phyloP scores from a whole-genome alignment of 202 grass and related monocot species.

The Schoenoplectus triqueter region DNA sequence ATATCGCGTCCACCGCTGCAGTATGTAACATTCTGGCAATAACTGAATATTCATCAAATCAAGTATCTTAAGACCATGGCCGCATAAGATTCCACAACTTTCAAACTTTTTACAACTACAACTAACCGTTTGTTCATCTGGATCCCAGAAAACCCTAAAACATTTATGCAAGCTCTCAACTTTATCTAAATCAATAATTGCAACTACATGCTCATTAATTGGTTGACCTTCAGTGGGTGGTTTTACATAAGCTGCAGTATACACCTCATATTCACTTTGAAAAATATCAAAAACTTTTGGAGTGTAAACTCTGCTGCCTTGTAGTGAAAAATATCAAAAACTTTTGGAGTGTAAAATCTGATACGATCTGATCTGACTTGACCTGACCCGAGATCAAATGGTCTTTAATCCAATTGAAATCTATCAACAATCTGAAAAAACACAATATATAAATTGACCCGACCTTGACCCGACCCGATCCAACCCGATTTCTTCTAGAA shows the following conservation, averaged over 20 bases:
- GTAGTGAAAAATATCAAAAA: too few relatives aligned
- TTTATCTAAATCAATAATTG: conserved; percentile 39
- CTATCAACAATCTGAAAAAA: too few relatives aligned
- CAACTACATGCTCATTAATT: conserved; percentile 47
- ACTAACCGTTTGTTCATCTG: conserved; percentile 34
- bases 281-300: conserved; percentile 44
- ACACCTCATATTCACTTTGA: conserved; percentile 53
- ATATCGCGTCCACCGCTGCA: conserved; percentile 34
- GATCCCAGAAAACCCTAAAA: conserved; percentile 41
- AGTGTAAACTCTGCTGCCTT: conserved; percentile 39
- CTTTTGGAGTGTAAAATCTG: conserved; percentile 38
- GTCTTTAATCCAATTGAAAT: too few relatives aligned
- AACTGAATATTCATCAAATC: conserved; percentile 56
- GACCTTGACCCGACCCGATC: too few relatives aligned
- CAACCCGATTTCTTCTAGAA: too few relatives aligned
- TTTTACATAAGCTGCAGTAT: conserved; percentile 45
- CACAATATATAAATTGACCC: too few relatives aligned
- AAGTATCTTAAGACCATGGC: conserved; percentile 54
- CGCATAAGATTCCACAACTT: conserved; percentile 40
- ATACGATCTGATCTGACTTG: too few relatives aligned
- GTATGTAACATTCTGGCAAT: conserved; percentile 43
- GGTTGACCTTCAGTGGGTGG: conserved; percentile 28
- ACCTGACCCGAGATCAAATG: too few relatives aligned
- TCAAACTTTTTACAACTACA: conserved; percentile 49
- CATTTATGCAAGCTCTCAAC: conserved; percentile 45